Evolutionary conservation across 1,139 yeast species (phyloP).

Genomic region (Geotrichum siamense): DNA sequence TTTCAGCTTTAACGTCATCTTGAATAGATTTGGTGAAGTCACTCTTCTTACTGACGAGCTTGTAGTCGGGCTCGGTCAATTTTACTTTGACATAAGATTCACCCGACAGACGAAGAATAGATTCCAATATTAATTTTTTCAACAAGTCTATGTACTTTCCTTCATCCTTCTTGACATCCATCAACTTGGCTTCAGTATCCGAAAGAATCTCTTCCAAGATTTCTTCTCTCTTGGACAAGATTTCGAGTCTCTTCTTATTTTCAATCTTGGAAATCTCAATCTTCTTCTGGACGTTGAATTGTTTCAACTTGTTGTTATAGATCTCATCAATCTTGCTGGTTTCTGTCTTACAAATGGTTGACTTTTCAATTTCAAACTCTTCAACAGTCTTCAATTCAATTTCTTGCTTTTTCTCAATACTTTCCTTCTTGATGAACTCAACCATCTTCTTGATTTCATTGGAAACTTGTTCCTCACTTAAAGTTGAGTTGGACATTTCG

Average conservation of each 20-base stretch:
- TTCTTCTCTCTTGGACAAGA: conserved; percentile 54
- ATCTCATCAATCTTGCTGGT: conserved; percentile 77
- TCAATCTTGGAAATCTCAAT: conserved; percentile 91
- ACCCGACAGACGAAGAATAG: conserved; percentile 50
- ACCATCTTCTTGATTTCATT: conserved; percentile 97
- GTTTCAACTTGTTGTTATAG: conserved; percentile 80
- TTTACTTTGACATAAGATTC: conserved; percentile 48
- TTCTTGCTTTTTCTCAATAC: conserved; percentile 97
- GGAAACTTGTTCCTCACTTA: conserved; percentile 34
- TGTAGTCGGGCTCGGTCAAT: conserved; percentile 35
- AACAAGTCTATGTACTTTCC: conserved; percentile 69
- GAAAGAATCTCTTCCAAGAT: conserved; percentile 6
- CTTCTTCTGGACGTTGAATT: conserved; percentile 88
- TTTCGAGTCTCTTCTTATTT: conserved; percentile 88
- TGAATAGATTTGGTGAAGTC: conserved; percentile 58
- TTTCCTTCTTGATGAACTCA: conserved; percentile 97
- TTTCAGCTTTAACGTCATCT: conserved; percentile 52
- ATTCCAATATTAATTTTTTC: conserved; percentile 42
- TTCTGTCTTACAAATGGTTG: conserved; percentile 87
- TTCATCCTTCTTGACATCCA: conserved; percentile 52
- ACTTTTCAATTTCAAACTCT: conserved; percentile 97
- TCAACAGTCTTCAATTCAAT: conserved; percentile 94
- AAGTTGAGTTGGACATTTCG: neutral
- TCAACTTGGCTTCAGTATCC: conserved; percentile 6
- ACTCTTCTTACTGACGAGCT: conserved; percentile 35